phyloP scores from a whole-genome alignment of 345 rosid species.

The Streptanthus diversifolius region DNA sequence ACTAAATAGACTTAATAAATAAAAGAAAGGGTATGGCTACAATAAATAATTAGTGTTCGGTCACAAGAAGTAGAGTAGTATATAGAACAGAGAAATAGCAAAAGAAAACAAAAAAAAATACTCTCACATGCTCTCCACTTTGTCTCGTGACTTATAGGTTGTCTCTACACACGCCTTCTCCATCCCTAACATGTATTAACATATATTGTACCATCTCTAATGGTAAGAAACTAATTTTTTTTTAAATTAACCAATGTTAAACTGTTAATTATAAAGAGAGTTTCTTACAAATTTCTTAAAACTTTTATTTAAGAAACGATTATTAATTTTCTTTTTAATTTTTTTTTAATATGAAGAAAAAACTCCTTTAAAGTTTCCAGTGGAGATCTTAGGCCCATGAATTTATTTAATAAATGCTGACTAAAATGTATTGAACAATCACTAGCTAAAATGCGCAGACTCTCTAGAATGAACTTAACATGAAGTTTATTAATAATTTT shows the following conservation, averaged over 20 bases:
- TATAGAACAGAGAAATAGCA: not conserved
- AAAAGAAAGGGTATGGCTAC: not conserved
- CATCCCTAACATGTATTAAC: not conserved
- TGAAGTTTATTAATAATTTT: not conserved
- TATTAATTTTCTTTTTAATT: too few species aligned
- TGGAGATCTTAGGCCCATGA: not conserved
- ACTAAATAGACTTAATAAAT: not conserved
- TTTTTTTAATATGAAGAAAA: too few species aligned
- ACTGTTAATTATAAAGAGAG: too few species aligned
- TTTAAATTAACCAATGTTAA: too few species aligned
- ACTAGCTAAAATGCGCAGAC: not conserved
- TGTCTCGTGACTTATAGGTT: conserved; percentile 31
- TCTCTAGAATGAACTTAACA: not conserved
- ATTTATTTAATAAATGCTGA: not conserved
- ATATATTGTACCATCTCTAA: too few species aligned
- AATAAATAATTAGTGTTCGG: not conserved
- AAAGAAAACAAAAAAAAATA: conserved; percentile 2
- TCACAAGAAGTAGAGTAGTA: conserved; percentile 11
- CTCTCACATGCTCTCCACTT: conserved; percentile 30
- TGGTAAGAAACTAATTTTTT: too few species aligned
- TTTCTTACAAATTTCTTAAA: too few species aligned
- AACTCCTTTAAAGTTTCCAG: too few species aligned
- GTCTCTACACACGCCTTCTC: conserved; percentile 20
- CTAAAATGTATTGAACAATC: not conserved
- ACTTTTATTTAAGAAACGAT: too few species aligned